These are phyloP conservation scores for Fomitopsis serialis DNA, from an alignment of 768 basidiomycete genomes.

Conservation along the genomic window DNA sequence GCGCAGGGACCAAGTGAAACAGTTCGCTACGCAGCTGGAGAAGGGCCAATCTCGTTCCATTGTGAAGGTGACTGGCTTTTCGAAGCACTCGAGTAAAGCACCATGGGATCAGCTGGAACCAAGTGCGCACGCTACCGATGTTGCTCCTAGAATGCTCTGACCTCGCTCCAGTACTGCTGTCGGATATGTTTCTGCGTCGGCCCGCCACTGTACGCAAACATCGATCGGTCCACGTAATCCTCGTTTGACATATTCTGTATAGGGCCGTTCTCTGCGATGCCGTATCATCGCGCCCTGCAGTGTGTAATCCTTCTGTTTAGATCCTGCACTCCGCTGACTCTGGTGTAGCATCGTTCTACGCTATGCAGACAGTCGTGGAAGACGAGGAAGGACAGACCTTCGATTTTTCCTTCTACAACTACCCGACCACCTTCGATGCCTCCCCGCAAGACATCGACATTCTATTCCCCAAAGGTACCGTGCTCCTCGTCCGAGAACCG, in stretches of 20 bases:
- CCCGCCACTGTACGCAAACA: constrained; percentile 4
- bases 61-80: too few relatives aligned
- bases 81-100: too few relatives aligned
- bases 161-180: background rate
- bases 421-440: constrained; percentile 19
- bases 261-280: constrained; percentile 10
- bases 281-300: constrained; percentile 10
- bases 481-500: constrained; percentile 29
- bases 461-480: constrained; percentile 22
- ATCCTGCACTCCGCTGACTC: background rate
- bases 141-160: background rate
- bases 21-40: too few relatives aligned
- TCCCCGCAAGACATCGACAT: constrained; percentile 16
- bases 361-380: constrained; percentile 15
- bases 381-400: constrained; percentile 20
- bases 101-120: too few relatives aligned
- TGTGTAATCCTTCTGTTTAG: constrained; percentile 7
- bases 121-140: too few relatives aligned
- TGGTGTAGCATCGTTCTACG: background rate
- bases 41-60: too few relatives aligned
- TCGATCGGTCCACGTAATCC: background rate
- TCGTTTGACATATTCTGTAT: background rate
- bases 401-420: constrained; percentile 21
- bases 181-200: constrained; percentile 6
- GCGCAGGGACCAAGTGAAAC: too few relatives aligned